phyloP scores from a whole-genome alignment of 2,329 filamentous ascomycete genomes.

The Cryphonectria japonica region DNA sequence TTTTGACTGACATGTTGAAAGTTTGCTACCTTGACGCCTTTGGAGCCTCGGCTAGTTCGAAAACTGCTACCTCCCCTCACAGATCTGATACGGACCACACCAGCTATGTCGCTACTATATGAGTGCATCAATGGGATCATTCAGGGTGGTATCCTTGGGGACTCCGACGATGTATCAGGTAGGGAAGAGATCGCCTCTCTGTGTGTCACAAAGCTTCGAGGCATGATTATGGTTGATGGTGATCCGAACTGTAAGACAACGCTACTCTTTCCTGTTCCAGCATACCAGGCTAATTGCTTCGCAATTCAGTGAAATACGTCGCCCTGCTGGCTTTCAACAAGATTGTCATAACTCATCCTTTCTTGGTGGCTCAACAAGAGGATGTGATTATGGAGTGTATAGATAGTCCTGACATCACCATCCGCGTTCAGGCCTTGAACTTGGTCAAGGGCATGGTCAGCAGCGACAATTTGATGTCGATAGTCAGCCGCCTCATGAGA shows the following conservation, averaged over 20 bases:
- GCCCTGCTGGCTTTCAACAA: conserved; percentile 93
- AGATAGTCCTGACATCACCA: conserved; percentile 94
- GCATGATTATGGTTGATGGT: conserved; percentile 91
- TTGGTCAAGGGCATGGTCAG: conserved; percentile 94
- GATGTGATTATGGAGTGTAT: conserved; percentile 97
- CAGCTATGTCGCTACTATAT: conserved; percentile 96
- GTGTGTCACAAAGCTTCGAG: conserved; percentile 89
- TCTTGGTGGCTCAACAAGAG: conserved; percentile 87
- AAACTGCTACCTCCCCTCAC: conserved; percentile 91
- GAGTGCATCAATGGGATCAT: conserved; percentile 99
- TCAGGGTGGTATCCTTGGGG: conserved; percentile 89
- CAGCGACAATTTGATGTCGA: conserved; percentile 78
- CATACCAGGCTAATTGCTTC: conserved; percentile 3
- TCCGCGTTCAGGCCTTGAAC: conserved; percentile 88
- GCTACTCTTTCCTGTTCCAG: conserved; percentile 15
- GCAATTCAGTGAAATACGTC: conserved; percentile 83
- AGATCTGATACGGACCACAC: conserved; percentile 90
- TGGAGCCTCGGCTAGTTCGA: conserved; percentile 88
- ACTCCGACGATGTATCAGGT: conserved; percentile 76
- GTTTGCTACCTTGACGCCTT: conserved; percentile 92
- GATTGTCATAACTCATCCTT: conserved; percentile 86
- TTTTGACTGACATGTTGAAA: conserved; percentile 41
- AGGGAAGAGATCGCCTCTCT: conserved; percentile 90
- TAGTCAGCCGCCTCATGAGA: conserved; percentile 84
- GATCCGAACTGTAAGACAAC: conserved; percentile 81